phyloP scores from a whole-genome alignment of 176 grass and related monocot species.

The Oryza punctata region DNA sequence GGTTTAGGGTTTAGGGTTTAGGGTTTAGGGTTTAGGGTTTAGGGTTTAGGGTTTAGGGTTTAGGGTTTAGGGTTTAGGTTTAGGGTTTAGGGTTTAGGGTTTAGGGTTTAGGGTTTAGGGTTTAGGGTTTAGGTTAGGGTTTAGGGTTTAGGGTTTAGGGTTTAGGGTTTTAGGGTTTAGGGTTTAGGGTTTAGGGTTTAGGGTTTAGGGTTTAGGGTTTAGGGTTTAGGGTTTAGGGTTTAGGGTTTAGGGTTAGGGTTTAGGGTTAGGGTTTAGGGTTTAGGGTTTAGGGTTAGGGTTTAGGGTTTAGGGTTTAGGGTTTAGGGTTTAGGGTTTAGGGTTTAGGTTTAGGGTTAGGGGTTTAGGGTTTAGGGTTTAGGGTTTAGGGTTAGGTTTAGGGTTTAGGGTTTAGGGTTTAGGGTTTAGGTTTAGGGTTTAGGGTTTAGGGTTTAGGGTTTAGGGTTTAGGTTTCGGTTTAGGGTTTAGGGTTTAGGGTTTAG shows the following conservation, averaged over 20 bases:
- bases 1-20: conserved; percentile 35
- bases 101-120: conserved; percentile 30
- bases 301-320: conserved; percentile 28
- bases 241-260: conserved; percentile 20
- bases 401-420: conserved; percentile 19
- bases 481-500: conserved; percentile 12
- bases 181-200: conserved; percentile 27
- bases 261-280: conserved; percentile 30
- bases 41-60: conserved; percentile 20
- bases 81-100: conserved; percentile 32
- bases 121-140: conserved; percentile 37
- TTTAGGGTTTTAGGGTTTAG: conserved; percentile 30
- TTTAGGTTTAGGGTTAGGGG: conserved; percentile 36
- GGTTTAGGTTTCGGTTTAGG: conserved; percentile 21
- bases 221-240: conserved; percentile 32
- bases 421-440: not conserved
- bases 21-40: conserved; percentile 11
- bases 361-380: conserved; percentile 30
- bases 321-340: conserved; percentile 25
- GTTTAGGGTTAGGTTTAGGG: conserved; percentile 35
- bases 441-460: conserved; percentile 27
- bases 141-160: conserved; percentile 25
- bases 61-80: conserved; percentile 38
- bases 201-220: conserved; percentile 37
- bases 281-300: conserved; percentile 37